Evolutionary conservation across 768 basidiomycete genomes (phyloP).

Genomic region (Russula emetica): DNA sequence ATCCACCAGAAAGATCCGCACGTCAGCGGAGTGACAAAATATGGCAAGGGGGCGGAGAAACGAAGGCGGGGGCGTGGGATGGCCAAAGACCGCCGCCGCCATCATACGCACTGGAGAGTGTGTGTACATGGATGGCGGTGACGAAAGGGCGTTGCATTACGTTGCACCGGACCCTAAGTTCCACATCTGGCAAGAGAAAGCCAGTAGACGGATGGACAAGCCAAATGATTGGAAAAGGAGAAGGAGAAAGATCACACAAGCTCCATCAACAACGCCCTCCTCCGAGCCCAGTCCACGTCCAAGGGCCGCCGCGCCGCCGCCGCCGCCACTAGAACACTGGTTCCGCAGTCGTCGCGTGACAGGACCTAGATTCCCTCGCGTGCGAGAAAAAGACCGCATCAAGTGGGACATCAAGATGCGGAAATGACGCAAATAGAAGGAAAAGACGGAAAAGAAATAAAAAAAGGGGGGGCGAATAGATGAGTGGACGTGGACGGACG

Average conservation of each 20-base stretch:
- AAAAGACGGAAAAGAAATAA: not conserved
- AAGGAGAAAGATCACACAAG: not conserved
- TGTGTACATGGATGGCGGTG: not conserved
- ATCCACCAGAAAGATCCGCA: slow-evolving; percentile 15
- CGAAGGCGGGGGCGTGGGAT: not conserved
- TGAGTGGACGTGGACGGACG: not conserved
- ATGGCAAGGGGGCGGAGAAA: not conserved
- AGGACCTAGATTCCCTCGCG: not conserved
- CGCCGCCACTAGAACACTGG: not conserved
- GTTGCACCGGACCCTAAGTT: slow-evolving; percentile 16
- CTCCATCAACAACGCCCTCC: slow-evolving; percentile 13
- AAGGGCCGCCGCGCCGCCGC: not conserved
- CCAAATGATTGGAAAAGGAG: slow-evolving; percentile 1
- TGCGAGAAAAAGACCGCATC: not conserved
- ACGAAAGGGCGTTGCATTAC: not conserved
- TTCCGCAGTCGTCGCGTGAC: not conserved
- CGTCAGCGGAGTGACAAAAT: slow-evolving; percentile 14
- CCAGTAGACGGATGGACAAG: slow-evolving; percentile 7
- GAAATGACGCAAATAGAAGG: slow-evolving; percentile 17
- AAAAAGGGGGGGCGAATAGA: not conserved
- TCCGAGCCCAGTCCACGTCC: not conserved
- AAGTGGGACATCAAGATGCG: not conserved
- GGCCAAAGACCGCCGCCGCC: not conserved
- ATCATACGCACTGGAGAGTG: not conserved
- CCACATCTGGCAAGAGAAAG: slow-evolving; percentile 18